phyloP scores from a whole-genome alignment of 2,329 filamentous ascomycete genomes.

The Triangularia verruculosa region DNA sequence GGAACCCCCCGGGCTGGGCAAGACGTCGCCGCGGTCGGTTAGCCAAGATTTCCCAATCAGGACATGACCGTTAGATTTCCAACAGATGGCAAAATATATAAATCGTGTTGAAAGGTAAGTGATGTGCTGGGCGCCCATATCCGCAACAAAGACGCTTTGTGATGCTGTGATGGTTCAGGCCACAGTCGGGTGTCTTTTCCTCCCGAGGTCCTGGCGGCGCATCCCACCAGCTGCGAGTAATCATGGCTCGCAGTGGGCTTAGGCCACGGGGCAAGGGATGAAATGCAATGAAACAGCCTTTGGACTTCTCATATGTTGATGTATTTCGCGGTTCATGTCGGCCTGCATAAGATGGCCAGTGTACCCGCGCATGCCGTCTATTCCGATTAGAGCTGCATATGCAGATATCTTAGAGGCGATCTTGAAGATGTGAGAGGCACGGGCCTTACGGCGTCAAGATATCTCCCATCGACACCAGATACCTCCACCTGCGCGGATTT shows the following conservation, averaged over 20 bases:
- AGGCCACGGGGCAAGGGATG: not conserved
- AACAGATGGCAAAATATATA: not conserved
- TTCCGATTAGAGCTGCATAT: not conserved
- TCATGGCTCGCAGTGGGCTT: conserved; percentile 5
- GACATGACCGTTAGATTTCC: not conserved
- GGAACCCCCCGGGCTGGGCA: conserved; percentile 9
- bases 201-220: not conserved
- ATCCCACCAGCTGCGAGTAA: conserved; percentile 11
- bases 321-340: conserved; percentile 2
- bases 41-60: conserved; percentile 7
- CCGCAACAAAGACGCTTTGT: no score
- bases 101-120: no score
- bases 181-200: not conserved
- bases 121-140: no score
- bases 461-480: not conserved
- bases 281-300: not conserved
- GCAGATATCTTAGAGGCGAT: not conserved
- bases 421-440: conserved; percentile 12
- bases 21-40: conserved; percentile 20
- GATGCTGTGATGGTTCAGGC: no score
- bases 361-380: not conserved
- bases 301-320: not conserved
- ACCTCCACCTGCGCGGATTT: no score
- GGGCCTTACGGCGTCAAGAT: conserved; percentile 7
- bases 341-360: conserved; percentile 11